phyloP scores from a whole-genome alignment of 305 asterid species.

The Fraxinus floribunda region DNA sequence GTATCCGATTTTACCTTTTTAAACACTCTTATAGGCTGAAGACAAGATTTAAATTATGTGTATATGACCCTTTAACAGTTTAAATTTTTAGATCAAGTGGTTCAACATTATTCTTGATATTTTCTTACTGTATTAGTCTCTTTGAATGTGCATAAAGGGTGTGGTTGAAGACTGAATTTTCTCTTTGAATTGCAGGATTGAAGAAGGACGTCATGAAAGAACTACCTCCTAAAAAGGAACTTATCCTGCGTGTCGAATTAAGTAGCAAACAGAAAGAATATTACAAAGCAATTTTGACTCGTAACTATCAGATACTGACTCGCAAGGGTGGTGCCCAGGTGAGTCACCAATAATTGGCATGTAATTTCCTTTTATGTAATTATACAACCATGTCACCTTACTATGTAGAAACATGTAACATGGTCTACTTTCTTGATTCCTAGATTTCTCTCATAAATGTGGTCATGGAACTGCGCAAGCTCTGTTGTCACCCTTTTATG shows the following conservation, averaged over 20 bases:
- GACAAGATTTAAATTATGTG: not conserved
- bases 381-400: slow-evolving; percentile 11
- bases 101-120: not conserved
- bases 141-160: not conserved
- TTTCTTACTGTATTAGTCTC: slow-evolving; percentile 16
- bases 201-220: slow-evolving; percentile 98
- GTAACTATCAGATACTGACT: slow-evolving; percentile 87
- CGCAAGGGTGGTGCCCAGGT: slow-evolving; percentile 99
- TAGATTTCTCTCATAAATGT: slow-evolving; percentile 93
- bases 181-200: slow-evolving; percentile 58
- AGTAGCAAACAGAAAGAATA: slow-evolving; percentile 94
- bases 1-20: not conserved
- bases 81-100: not conserved
- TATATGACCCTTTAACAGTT: not conserved
- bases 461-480: slow-evolving; percentile 99
- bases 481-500: slow-evolving; percentile 96
- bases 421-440: slow-evolving; percentile 30
- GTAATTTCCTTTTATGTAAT: slow-evolving; percentile 23
- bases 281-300: slow-evolving; percentile 91
- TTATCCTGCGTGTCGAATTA: slow-evolving; percentile 88
- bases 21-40: not conserved
- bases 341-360: slow-evolving; percentile 24
- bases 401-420: slow-evolving; percentile 18
- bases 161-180: slow-evolving; percentile 13
- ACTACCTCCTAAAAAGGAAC: slow-evolving; percentile 92